Percentiles rank a stretch among this genome's conserved stretches.
phyloP scores from a whole-genome alignment of 345 rosid species.

The Rhodamnia rubescens region DNA sequence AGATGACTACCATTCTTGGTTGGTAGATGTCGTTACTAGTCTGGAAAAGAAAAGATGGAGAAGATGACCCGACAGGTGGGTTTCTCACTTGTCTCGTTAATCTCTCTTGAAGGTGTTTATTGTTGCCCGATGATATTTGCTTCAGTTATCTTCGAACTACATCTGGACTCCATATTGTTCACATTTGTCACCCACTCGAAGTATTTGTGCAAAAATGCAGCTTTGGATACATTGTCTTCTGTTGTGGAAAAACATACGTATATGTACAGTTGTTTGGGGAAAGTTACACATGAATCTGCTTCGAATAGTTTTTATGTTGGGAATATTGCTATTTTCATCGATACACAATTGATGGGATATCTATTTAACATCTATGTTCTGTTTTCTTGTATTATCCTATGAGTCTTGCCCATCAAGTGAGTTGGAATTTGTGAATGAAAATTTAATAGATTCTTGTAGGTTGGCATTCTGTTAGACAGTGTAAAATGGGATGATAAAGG shows the following conservation, averaged over 20 bases:
- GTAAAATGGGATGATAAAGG: slow-evolving; percentile 97
- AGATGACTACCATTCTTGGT: slow-evolving; percentile 15
- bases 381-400: neutral
- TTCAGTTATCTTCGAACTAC: slow-evolving; percentile 30
- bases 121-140: slow-evolving; percentile 27
- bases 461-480: slow-evolving; percentile 47
- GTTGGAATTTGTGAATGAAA: neutral
- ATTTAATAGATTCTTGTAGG: slow-evolving; percentile 28
- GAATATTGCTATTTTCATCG: neutral
- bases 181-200: neutral
- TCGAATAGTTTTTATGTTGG: neutral
- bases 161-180: slow-evolving; percentile 30
- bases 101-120: slow-evolving; percentile 29
- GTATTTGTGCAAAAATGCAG: neutral
- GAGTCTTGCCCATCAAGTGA: neutral
- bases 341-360: neutral
- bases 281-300: neutral
- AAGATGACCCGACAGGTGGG: slow-evolving; percentile 22
- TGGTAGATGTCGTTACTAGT: slow-evolving; percentile 34
- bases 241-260: neutral
- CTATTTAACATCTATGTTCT: neutral
- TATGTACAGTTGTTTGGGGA: neutral
- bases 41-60: slow-evolving; percentile 30
- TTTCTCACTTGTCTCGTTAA: slow-evolving; percentile 19
- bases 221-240: neutral